These are phyloP conservation scores for Aspergillus sp. DNA, from an alignment of 2,329 filamentous ascomycete genomes.

Conservation along the genomic window DNA sequence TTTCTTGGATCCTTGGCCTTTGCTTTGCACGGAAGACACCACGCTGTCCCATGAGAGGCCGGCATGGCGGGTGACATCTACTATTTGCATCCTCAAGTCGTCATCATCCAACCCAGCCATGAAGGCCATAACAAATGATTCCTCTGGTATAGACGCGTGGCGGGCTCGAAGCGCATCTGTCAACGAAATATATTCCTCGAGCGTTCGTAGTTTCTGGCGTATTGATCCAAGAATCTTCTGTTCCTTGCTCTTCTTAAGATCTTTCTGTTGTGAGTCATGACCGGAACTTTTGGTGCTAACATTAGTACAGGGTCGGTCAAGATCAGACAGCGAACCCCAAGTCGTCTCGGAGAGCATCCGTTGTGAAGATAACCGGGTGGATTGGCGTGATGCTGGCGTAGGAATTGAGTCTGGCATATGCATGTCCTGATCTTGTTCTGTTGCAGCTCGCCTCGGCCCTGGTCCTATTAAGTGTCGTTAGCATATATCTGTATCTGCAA, in stretches of 20 bases:
- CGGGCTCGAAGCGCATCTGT: slow-evolving; percentile 19
- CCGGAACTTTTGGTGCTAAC: not conserved
- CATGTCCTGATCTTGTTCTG: not conserved
- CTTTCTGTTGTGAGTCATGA: not conserved
- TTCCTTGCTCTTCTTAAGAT: not conserved
- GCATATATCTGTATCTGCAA: not conserved
- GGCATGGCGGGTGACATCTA: slow-evolving; percentile 21
- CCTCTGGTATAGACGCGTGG: slow-evolving; percentile 21
- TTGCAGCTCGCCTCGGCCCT: not conserved
- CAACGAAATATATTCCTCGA: slow-evolving; percentile 28
- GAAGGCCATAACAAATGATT: slow-evolving; percentile 29
- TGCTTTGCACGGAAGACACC: slow-evolving; percentile 11
- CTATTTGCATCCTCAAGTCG: slow-evolving; percentile 17
- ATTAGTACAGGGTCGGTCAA: not conserved
- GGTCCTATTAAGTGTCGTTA: not conserved
- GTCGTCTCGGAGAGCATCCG: slow-evolving; percentile 16
- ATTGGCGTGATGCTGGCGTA: not conserved
- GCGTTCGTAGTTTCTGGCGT: slow-evolving; percentile 3
- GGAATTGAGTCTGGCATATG: not conserved
- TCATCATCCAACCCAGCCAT: slow-evolving; percentile 30
- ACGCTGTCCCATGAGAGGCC: slow-evolving; percentile 29
- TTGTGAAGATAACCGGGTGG: not conserved
- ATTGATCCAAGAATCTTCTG: not conserved
- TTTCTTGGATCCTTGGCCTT: not conserved
- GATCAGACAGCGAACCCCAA: slow-evolving; percentile 5